Evolutionary conservation across 2,329 filamentous ascomycete species (phyloP).

Genomic region (Juglanconis sp.): DNA sequence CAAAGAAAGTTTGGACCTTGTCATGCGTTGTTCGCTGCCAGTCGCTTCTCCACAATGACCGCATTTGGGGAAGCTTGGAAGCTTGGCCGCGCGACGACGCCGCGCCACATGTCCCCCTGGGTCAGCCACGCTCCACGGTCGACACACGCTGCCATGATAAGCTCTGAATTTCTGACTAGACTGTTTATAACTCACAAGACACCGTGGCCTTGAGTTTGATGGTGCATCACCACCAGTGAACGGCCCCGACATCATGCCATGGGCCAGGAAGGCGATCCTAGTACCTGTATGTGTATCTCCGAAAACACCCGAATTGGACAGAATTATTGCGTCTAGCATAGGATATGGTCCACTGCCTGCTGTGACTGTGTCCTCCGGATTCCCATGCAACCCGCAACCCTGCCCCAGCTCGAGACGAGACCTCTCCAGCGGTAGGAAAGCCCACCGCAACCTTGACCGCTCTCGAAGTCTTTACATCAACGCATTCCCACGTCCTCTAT

Average conservation of each 20-base stretch:
- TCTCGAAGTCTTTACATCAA: not conserved
- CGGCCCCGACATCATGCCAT: too few species aligned
- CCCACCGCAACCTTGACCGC: not conserved
- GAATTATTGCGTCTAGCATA: constrained; percentile 10
- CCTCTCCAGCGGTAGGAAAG: not conserved
- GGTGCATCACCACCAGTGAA: too few species aligned
- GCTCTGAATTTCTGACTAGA: too few species aligned
- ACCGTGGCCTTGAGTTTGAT: too few species aligned
- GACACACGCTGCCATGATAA: not conserved
- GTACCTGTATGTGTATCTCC: too few species aligned
- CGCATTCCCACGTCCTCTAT: constrained; percentile 2
- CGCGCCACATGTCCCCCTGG: not conserved
- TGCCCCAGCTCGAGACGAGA: not conserved
- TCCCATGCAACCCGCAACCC: not conserved
- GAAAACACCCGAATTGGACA: too few species aligned
- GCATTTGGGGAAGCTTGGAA: constrained; percentile 1
- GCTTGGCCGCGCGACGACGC: too few species aligned
- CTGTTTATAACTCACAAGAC: too few species aligned
- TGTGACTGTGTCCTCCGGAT: not conserved
- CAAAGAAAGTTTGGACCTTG: not conserved
- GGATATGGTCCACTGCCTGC: not conserved
- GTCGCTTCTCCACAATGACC: constrained; percentile 11
- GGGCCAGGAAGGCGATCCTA: too few species aligned
- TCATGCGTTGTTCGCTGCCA: constrained; percentile 4
- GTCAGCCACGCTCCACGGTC: not conserved